Conservation (phyloP, 2,329 filamentous ascomycete species). For the Canariomyces notabilis region DNA sequence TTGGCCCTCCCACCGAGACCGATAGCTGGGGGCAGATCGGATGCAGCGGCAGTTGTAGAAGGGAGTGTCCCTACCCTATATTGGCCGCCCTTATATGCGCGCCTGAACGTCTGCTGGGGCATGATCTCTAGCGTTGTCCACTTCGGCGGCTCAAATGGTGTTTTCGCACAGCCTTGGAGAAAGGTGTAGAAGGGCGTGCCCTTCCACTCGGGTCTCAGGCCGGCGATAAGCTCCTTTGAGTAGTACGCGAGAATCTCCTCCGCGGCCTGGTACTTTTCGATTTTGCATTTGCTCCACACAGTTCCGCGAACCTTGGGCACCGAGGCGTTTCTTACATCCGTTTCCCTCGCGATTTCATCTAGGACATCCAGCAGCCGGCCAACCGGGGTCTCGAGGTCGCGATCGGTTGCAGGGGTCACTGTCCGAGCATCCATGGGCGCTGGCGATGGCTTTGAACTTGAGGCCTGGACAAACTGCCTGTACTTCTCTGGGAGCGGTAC, state of each 20-base stretch:
- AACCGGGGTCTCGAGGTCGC: conserved; percentile 10
- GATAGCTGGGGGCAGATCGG: conserved; percentile 14
- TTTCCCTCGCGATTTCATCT: conserved; percentile 25
- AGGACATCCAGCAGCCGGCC: conserved; percentile 25
- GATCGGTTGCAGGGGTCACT: neutral
- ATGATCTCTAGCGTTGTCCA: conserved; percentile 24
- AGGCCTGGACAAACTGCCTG: neutral
- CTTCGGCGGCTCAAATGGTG: conserved; percentile 27
- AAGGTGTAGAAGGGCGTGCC: conserved; percentile 31
- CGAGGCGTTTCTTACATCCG: conserved; percentile 27
- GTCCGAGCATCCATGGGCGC: neutral
- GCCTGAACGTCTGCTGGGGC: conserved; percentile 23
- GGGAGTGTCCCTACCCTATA: neutral
- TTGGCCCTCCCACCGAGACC: conserved; percentile 22
- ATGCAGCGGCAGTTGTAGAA: conserved; percentile 1
- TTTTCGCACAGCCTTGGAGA: conserved; percentile 29
- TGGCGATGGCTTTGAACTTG: conserved; percentile 1
- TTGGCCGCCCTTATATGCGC: too few species aligned
- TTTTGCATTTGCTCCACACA: conserved; percentile 37
- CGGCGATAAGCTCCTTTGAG: conserved; percentile 35
- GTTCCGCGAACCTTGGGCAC: conserved; percentile 30
- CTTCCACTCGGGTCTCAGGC: conserved; percentile 33
- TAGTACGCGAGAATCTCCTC: conserved; percentile 43
- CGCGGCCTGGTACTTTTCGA: conserved; percentile 33
- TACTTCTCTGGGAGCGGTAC: conserved; percentile 20